Base-by-base conservation (phyloP, 768 basidiomycete species). In the Boletus subcaerulescens region DNA sequence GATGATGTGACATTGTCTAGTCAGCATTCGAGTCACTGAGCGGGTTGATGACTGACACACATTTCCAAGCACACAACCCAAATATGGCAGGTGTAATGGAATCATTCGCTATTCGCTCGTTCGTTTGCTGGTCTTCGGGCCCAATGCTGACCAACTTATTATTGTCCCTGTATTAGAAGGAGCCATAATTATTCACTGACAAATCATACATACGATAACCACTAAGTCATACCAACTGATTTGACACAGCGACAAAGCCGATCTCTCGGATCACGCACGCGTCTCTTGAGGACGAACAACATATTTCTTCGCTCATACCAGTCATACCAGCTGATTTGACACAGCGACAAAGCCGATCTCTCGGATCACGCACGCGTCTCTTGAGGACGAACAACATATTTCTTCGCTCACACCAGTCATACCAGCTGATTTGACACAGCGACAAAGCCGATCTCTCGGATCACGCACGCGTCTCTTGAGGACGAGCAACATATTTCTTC, bases 241-340 rank as follows among this genome's bases (percentile, higher is more conserved):
- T 2, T 14, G 33, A 41, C 10, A 14, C 33, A 33, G 12, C n/a
- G 18, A 52, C 22, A 14, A 33, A n/a, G 12, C 53, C 24, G 4
- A n/a, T 39, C 35, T 20, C 4, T 41, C 31, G 13, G 2, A 43
- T 56, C 35, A 57, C 22, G 33, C 43, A 36, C 5, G 17, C 9
- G 59, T 62, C 51, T 62, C 61, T 20, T 41, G 38, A 33, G 50
- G 60, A 45, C 48, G 70, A 6, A 65, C 71, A 9, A 80, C 66
- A 12, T 78, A 52, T 63, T 78, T 79, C 40, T 65, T 65, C 77
- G 24, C 76, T 77, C 12, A 77, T 56, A 10, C 69, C 60, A 9
- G 52, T 17, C 36, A 3, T 55, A 52, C 36, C 33, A 29, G 15
- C 20, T 33, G 20, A n/a, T 41, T 2, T 14, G 33, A 41, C 10